A percentile compares a stretch with the other conserved stretches of the same genome.
These are phyloP conservation scores for Tothia fuscella DNA, from an alignment of 2,329 filamentous ascomycete species.

Conservation along the genomic window DNA sequence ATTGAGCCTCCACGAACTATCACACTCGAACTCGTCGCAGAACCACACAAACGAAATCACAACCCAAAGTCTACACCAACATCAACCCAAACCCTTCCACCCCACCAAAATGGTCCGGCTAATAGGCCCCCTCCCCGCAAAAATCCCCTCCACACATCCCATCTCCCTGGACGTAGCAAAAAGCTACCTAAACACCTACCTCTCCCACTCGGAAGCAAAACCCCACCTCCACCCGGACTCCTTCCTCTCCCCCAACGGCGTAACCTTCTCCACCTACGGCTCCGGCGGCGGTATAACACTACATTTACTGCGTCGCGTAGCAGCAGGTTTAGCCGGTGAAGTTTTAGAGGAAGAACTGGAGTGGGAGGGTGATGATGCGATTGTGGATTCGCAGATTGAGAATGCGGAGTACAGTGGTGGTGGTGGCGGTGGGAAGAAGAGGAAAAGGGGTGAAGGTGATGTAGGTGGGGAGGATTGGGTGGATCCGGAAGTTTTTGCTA, in stretches of 20 bases:
- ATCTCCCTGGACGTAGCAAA: constrained; percentile 25
- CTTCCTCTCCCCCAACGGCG: constrained; percentile 29
- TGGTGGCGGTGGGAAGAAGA: not conserved
- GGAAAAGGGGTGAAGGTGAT: constrained; percentile 2
- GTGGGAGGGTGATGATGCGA: constrained; percentile 12
- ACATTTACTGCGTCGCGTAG: constrained; percentile 41
- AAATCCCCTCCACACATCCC: constrained; percentile 20
- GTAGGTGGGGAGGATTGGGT: constrained; percentile 25
- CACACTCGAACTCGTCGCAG: too few relatives aligned
- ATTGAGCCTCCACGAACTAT: too few relatives aligned
- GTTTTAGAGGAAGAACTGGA: constrained; percentile 11
- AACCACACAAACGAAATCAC: not conserved
- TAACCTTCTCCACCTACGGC: constrained; percentile 25
- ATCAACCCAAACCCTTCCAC: not conserved
- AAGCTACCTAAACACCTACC: constrained; percentile 27
- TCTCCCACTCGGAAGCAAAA: constrained; percentile 26
- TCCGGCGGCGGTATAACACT: constrained; percentile 33
- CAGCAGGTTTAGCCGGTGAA: constrained; percentile 40
- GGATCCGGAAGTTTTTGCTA: constrained; percentile 32
- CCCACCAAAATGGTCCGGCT: constrained; percentile 20
- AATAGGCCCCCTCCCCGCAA: constrained; percentile 24
- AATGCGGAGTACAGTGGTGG: not conserved
- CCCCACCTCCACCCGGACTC: constrained; percentile 39
- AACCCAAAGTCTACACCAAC: not conserved
- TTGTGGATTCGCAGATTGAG: constrained; percentile 10